phyloP scores from a whole-genome alignment of 768 basidiomycete genomes.

The Lactarius deliciosus region DNA sequence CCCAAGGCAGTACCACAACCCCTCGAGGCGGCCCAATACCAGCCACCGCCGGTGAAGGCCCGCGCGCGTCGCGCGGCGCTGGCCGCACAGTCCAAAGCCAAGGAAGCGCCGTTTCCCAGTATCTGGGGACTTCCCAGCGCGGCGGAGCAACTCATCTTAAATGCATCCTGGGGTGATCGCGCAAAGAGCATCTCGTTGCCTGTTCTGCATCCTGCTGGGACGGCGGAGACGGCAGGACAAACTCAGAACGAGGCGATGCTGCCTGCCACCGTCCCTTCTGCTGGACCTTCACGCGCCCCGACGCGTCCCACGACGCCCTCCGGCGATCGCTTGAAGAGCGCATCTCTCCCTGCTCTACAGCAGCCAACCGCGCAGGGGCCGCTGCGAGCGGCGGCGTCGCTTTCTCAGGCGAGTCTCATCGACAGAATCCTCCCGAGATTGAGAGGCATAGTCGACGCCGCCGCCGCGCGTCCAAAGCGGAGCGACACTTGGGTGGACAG shows the following conservation, averaged over 20 bases:
- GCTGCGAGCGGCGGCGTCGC: neutral
- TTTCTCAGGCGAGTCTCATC: neutral
- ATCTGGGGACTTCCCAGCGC: neutral
- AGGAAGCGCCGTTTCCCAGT: neutral
- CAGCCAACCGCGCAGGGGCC: neutral
- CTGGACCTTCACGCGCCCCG: neutral
- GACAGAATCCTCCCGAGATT: constrained; percentile 9
- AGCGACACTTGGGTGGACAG: constrained; percentile 7
- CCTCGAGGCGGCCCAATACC: constrained; percentile 7
- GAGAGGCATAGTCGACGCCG: neutral
- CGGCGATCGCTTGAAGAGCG: neutral
- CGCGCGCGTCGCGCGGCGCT: constrained; percentile 4
- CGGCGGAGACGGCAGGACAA: neutral
- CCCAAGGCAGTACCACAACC: constrained; percentile 13
- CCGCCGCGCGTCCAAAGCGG: neutral
- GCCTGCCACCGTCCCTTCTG: neutral
- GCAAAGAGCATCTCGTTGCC: constrained; percentile 3
- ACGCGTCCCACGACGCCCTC: neutral
- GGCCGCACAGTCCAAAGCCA: neutral
- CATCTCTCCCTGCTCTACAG: neutral
- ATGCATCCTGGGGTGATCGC: neutral
- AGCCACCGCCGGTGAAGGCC: constrained; percentile 9
- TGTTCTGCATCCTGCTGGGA: neutral
- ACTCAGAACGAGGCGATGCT: neutral
- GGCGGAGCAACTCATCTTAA: neutral